phyloP scores from a whole-genome alignment of 2,329 filamentous ascomycete species.

The Tolypocladium cylindrosporum region DNA sequence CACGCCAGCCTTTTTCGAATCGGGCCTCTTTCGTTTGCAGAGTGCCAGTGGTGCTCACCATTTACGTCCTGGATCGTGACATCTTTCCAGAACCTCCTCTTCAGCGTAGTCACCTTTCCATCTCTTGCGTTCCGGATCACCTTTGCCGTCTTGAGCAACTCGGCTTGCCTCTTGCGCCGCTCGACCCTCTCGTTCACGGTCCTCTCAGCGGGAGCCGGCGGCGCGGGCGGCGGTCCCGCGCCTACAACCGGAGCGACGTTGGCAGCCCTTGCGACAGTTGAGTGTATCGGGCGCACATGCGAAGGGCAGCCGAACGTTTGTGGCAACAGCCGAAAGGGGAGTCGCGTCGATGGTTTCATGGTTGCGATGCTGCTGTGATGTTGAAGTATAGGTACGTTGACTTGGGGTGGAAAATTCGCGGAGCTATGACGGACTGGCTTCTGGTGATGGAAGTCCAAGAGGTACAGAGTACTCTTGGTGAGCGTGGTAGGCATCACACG shows the following conservation, averaged over 20 bases:
- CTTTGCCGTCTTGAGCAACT: constrained; percentile 41
- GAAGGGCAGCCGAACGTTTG: constrained; percentile 11
- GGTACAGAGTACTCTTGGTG: not conserved
- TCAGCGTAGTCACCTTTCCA: constrained; percentile 33
- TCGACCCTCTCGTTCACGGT: constrained; percentile 34
- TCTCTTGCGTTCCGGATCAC: constrained; percentile 29
- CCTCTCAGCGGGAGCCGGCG: constrained; percentile 35
- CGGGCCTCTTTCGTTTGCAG: not conserved
- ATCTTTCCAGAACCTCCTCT: constrained; percentile 84
- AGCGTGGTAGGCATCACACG: not conserved
- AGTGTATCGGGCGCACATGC: constrained; percentile 19
- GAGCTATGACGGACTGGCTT: not conserved
- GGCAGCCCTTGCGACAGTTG: constrained; percentile 25
- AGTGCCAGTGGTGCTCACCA: constrained; percentile 33
- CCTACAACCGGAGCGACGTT: constrained; percentile 43
- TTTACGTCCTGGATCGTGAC: constrained; percentile 59
- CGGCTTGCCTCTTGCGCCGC: constrained; percentile 43
- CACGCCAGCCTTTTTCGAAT: not conserved
- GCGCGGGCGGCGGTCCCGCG: constrained; percentile 48
- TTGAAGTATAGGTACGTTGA: constrained; percentile 1
- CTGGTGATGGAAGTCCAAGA: constrained; percentile 8
- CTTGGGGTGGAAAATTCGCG: constrained; percentile 5
- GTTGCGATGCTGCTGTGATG: constrained; percentile 4
- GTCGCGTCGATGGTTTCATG: constrained; percentile 32
- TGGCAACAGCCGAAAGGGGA: constrained; percentile 25